Base-by-base conservation (phyloP, 106 monocot species). In the Iris macrosiphon region DNA sequence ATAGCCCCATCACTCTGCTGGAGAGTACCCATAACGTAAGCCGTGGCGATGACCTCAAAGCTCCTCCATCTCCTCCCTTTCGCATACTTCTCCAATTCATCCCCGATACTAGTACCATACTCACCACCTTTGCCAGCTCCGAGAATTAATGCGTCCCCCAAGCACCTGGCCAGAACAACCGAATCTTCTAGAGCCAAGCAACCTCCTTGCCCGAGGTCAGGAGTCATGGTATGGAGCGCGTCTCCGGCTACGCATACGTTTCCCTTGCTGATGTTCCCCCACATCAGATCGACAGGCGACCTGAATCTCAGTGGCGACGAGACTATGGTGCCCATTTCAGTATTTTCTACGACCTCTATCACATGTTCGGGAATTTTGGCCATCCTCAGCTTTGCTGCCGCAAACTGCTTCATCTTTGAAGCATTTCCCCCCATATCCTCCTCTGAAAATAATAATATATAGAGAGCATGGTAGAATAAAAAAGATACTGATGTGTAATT, bases 221-320 rank as follows among this genome's bases (percentile, higher is more conserved):
- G 84, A 0, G 89, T 89, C 84, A 84, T 89, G 3, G 84, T 76
- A 47, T 89, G 89, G 38, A 89, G 49, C 2, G 89, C 84, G 30
- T 89, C 89, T 1, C 89, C 89, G 18, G 77, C 84, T 10, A 84
- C 60, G 42, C 61, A 70, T 2, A 77, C 73, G 45, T 66, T 68
- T 7, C 62, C 70, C 40, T 64, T 67, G 57, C 45, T 61, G 28
- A 72, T 59, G 8, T 58, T 49, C 12, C 71, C 81, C 27, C 20
- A 45, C 3, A 84, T 27, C 14, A 81, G 31, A n/a, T 72, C 68
- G 15, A 73, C 49, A 0, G 85, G 81, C 23, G 38, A 73, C 28
- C 89, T 49, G 56, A 65, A 77, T 31, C 67, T 59, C 45, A 90
- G 39, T 2, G 77, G 85, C 31, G 84, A 60, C 9, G 64, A 72